phyloP scores from a whole-genome alignment of 805 yeast species.

The Metschnikowia matae region DNA sequence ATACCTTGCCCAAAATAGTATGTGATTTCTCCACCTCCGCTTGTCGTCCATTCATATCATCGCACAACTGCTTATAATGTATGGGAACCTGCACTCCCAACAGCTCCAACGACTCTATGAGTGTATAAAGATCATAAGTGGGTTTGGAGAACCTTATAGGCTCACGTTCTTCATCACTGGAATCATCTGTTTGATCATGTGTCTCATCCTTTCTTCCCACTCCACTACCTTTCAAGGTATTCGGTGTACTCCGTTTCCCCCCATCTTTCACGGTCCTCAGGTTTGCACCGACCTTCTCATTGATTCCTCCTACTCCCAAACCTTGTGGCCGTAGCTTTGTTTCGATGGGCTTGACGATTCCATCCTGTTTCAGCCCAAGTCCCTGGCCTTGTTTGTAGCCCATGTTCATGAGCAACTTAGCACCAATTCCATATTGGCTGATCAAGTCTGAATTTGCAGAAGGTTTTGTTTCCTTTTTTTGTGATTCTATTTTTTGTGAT shows the following conservation, averaged over 20 bases:
- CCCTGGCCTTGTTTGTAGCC: slow-evolving; percentile 86
- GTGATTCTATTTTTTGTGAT: too few species aligned
- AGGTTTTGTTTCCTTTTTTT: too few species aligned
- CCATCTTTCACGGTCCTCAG: not conserved
- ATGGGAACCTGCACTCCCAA: slow-evolving; percentile 35
- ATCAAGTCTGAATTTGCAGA: slow-evolving; percentile 3
- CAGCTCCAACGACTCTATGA: slow-evolving; percentile 35
- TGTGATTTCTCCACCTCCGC: slow-evolving; percentile 14
- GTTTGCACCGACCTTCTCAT: slow-evolving; percentile 26
- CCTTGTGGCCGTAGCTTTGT: slow-evolving; percentile 63
- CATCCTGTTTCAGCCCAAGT: slow-evolving; percentile 67
- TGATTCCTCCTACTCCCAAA: slow-evolving; percentile 68
- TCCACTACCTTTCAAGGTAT: too few species aligned
- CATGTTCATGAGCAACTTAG: slow-evolving; percentile 71
- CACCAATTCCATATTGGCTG: slow-evolving; percentile 75
- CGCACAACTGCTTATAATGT: slow-evolving; percentile 32
- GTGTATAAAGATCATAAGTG: slow-evolving; percentile 26
- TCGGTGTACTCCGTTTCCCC: too few species aligned
- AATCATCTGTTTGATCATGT: not conserved
- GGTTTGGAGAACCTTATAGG: slow-evolving; percentile 8
- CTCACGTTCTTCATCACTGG: not conserved
- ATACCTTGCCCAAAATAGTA: slow-evolving; percentile 13
- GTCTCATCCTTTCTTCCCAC: not conserved
- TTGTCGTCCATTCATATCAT: slow-evolving; percentile 12
- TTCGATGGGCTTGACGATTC: slow-evolving; percentile 78